phyloP scores from a whole-genome alignment of 2,329 filamentous ascomycete genomes.

The Colletotrichum sp. region DNA sequence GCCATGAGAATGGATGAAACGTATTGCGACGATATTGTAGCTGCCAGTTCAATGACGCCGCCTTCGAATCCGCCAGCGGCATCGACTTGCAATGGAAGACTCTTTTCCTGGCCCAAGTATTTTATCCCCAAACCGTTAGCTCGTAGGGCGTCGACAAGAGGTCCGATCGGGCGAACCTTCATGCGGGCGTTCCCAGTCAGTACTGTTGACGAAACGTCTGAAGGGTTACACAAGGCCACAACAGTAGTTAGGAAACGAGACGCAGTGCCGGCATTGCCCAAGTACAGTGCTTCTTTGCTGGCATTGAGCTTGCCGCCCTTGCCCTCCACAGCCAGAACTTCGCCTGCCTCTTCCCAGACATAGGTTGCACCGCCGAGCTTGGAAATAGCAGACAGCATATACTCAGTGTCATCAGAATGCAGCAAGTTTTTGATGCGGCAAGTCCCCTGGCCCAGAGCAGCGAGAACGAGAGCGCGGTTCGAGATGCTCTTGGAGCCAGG shows the following conservation, averaged over 20 bases:
- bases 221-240: conserved; percentile 78
- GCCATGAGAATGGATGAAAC: conserved; percentile 97
- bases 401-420: conserved; percentile 96
- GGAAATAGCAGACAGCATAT: conserved; percentile 92
- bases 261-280: conserved; percentile 95
- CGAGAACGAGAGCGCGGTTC: conserved; percentile 92
- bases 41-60: conserved; percentile 88
- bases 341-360: conserved; percentile 93
- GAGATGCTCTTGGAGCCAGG: conserved; percentile 98
- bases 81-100: conserved; percentile 82
- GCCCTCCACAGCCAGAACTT: conserved; percentile 85
- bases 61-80: conserved; percentile 85
- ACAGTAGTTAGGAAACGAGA: conserved; percentile 95
- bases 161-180: conserved; percentile 93
- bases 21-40: conserved; percentile 98
- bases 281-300: conserved; percentile 78
- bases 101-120: conserved; percentile 83
- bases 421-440: conserved; percentile 92
- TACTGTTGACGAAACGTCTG: conserved; percentile 70
- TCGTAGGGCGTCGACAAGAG: conserved; percentile 87
- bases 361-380: conserved; percentile 87
- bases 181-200: conserved; percentile 95
- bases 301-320: conserved; percentile 87
- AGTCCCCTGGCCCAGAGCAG: conserved; percentile 83
- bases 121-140: conserved; percentile 87